Conservation (phyloP, 1,284 basidiomycete species). For the Apiotrichum porosum region DNA sequence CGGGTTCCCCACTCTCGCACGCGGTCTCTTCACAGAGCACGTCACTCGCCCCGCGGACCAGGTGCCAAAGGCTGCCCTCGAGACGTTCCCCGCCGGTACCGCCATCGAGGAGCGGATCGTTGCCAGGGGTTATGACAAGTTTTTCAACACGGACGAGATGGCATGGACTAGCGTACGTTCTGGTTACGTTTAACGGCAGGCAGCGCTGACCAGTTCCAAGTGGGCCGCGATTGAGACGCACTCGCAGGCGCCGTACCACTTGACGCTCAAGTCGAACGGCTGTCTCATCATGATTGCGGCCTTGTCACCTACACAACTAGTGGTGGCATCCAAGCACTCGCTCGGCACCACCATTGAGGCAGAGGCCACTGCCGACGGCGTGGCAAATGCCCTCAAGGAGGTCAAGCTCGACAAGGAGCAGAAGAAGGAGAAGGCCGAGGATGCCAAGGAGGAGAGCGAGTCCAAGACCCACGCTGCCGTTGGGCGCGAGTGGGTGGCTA, state of each 20-base stretch:
- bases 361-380: slow-evolving; percentile 12
- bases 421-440: slow-evolving; percentile 11
- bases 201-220: slow-evolving; percentile 53
- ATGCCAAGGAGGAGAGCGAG: slow-evolving; percentile 23
- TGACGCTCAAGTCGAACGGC: slow-evolving; percentile 94
- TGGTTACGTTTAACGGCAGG: too few species aligned
- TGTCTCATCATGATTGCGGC: slow-evolving; percentile 97
- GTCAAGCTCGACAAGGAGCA: slow-evolving; percentile 7
- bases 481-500: slow-evolving; percentile 63
- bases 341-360: slow-evolving; percentile 57
- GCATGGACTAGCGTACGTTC: slow-evolving; percentile 80
- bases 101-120: slow-evolving; percentile 60
- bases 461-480: slow-evolving; percentile 41
- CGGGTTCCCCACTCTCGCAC: slow-evolving; percentile 83
- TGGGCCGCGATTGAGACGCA: slow-evolving; percentile 71
- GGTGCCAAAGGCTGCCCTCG: slow-evolving; percentile 25
- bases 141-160: slow-evolving; percentile 96
- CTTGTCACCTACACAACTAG: slow-evolving; percentile 65
- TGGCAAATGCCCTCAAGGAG: slow-evolving; percentile 4
- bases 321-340: slow-evolving; percentile 91
- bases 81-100: slow-evolving; percentile 12
- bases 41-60: slow-evolving; percentile 21
- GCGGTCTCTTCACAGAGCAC: slow-evolving; percentile 73
- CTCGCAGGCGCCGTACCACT: slow-evolving; percentile 73
- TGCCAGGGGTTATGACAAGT: slow-evolving; percentile 94